phyloP scores from a whole-genome alignment of 2,329 filamentous ascomycete species.

The Gliomastix tumulicola region DNA sequence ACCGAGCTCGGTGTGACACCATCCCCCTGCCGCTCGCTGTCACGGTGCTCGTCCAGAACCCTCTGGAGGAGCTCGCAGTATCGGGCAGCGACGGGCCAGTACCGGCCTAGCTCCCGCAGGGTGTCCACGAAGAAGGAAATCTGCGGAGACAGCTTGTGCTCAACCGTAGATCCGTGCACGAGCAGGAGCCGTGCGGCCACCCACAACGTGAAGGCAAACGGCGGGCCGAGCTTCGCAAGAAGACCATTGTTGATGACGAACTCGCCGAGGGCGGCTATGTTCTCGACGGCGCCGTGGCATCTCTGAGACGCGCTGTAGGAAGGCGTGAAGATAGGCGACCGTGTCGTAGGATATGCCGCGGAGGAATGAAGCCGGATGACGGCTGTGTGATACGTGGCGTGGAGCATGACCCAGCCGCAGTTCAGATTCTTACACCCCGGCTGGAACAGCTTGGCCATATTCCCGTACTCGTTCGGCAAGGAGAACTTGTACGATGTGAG shows the following conservation, averaged over 20 bases:
- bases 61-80: slow-evolving; percentile 75
- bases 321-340: slow-evolving; percentile 82
- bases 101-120: slow-evolving; percentile 69
- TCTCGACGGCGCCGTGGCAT: slow-evolving; percentile 76
- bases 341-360: slow-evolving; percentile 83
- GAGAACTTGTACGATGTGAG: slow-evolving; percentile 79
- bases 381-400: slow-evolving; percentile 83
- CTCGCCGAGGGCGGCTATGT: slow-evolving; percentile 70
- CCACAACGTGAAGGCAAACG: slow-evolving; percentile 90
- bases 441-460: slow-evolving; percentile 72
- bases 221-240: slow-evolving; percentile 75
- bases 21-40: slow-evolving; percentile 68
- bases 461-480: slow-evolving; percentile 76
- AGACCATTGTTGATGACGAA: slow-evolving; percentile 71
- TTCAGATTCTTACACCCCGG: slow-evolving; percentile 64
- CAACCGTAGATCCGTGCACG: slow-evolving; percentile 85
- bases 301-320: slow-evolving; percentile 80
- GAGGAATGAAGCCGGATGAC: slow-evolving; percentile 88
- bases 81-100: slow-evolving; percentile 80
- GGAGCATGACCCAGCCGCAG: slow-evolving; percentile 85
- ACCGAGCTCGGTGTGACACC: slow-evolving; percentile 75
- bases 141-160: slow-evolving; percentile 72
- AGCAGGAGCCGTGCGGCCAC: slow-evolving; percentile 81
- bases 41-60: slow-evolving; percentile 79
- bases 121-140: slow-evolving; percentile 79